Evolutionary conservation across 352 stramenopile species (phyloP).

Genomic region (Elongisporangium anandrum): DNA sequence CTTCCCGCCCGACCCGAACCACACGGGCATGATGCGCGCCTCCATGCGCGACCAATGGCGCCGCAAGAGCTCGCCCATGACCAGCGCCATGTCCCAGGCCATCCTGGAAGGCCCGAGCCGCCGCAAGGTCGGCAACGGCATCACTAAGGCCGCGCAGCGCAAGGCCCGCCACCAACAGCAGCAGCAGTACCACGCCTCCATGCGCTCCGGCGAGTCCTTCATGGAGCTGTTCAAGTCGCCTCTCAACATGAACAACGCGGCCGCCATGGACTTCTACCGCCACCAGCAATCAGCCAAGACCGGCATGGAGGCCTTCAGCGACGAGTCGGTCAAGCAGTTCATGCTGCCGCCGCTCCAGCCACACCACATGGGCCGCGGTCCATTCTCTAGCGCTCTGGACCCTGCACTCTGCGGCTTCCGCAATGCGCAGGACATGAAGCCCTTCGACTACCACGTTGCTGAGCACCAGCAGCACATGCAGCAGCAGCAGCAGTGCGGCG

Average conservation of each 20-base stretch:
- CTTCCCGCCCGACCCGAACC: conserved; percentile 58
- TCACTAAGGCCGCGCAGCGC: conserved; percentile 35
- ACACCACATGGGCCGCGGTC: conserved; percentile 23
- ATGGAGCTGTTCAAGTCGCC: conserved; percentile 38
- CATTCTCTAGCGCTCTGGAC: conserved; percentile 29
- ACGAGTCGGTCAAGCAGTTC: conserved; percentile 43
- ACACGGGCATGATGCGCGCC: conserved; percentile 23
- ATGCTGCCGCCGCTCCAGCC: conserved; percentile 41
- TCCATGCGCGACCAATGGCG: conserved; percentile 70
- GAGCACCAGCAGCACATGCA: conserved; percentile 3
- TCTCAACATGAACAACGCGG: conserved; percentile 20
- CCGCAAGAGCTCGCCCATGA: conserved; percentile 45
- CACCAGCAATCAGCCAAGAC: conserved; percentile 47
- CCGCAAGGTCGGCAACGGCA: conserved; percentile 41
- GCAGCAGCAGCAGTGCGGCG: conserved; percentile 8
- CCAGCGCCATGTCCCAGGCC: conserved; percentile 11
- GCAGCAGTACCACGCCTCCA: conserved; percentile 14
- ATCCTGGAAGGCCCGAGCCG: conserved; percentile 9
- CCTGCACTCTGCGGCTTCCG: conserved; percentile 23
- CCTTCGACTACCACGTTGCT: conserved; percentile 24
- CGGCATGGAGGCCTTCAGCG: conserved; percentile 49
- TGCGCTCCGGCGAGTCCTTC: conserved; percentile 23
- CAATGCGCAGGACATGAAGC: conserved; percentile 21
- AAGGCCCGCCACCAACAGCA: conserved; percentile 25
- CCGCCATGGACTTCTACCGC: conserved; percentile 14